A percentile compares a stretch with the other conserved stretches of the same genome.
Conservation (phyloP, 75 land plant genomes). For the Pinus albicaulis region DNA sequence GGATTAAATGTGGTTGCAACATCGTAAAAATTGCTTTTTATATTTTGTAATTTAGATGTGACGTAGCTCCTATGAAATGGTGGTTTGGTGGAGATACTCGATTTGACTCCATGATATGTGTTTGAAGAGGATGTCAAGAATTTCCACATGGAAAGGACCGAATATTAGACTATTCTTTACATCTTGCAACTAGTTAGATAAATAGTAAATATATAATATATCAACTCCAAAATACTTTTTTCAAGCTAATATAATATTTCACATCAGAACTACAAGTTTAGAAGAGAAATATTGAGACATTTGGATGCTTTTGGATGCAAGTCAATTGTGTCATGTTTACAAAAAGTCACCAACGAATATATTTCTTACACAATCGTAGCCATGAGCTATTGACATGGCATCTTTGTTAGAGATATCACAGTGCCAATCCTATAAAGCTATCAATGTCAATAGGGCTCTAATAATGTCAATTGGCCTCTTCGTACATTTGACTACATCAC, state of each 20-base stretch:
- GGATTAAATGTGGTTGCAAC: conserved; percentile 2
- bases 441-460: no score
- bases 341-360: background rate
- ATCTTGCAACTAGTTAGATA: background rate
- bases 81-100: conserved; percentile 99
- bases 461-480: no score
- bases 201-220: background rate
- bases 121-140: conserved; percentile 97
- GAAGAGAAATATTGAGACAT: background rate
- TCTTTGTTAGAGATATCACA: no score
- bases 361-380: no score
- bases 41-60: conserved; percentile 50
- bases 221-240: background rate
- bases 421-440: no score
- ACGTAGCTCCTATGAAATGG: conserved; percentile 96
- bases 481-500: no score
- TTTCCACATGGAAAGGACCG: conserved; percentile 59
- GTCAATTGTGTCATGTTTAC: background rate
- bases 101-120: conserved; percentile 92
- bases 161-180: no score
- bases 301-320: background rate
- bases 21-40: background rate
- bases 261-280: conserved; percentile 3
- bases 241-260: background rate
- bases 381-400: no score